Evolutionary conservation across 495 filamentous ascomycete genomes (phyloP).

Genomic region (Staphylotrichum longicolle): DNA sequence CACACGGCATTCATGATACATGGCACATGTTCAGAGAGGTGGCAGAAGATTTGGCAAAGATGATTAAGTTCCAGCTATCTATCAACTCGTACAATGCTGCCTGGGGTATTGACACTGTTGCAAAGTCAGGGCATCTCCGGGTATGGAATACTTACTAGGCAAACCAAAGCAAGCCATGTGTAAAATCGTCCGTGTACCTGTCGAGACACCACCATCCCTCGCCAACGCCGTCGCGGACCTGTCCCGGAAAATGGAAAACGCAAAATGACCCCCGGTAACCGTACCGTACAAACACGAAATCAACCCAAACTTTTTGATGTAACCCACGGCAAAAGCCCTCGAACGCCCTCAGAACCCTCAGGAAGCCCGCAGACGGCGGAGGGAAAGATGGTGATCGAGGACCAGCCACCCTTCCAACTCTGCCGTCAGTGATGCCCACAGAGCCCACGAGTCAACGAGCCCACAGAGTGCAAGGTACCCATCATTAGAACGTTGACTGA

Average conservation of each 20-base stretch:
- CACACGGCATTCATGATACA: too few relatives aligned
- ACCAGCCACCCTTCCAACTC: neutral
- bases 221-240: constrained; percentile 1
- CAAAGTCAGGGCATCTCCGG: constrained; percentile 15
- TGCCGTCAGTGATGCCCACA: constrained; percentile 16
- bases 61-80: neutral
- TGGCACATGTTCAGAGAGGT: neutral
- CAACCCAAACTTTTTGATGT: constrained; percentile 22
- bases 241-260: neutral
- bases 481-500: constrained; percentile 18
- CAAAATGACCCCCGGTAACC: constrained; percentile 13
- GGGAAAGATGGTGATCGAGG: neutral
- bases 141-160: constrained; percentile 24
- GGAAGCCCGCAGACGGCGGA: constrained; percentile 18
- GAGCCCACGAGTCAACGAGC: constrained; percentile 34
- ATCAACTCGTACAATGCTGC: constrained; percentile 22
- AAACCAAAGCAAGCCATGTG: constrained; percentile 17
- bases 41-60: neutral
- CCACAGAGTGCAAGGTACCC: constrained; percentile 25
- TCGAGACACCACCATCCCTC: constrained; percentile 8
- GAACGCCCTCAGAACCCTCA: constrained; percentile 30
- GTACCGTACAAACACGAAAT: constrained; percentile 13
- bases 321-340: constrained; percentile 13
- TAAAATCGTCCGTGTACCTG: constrained; percentile 18
- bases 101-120: constrained; percentile 20